Percentiles rank a stretch among this genome's conserved stretches.
Conservation (phyloP, 768 basidiomycete species). For the Russula emetica region DNA sequence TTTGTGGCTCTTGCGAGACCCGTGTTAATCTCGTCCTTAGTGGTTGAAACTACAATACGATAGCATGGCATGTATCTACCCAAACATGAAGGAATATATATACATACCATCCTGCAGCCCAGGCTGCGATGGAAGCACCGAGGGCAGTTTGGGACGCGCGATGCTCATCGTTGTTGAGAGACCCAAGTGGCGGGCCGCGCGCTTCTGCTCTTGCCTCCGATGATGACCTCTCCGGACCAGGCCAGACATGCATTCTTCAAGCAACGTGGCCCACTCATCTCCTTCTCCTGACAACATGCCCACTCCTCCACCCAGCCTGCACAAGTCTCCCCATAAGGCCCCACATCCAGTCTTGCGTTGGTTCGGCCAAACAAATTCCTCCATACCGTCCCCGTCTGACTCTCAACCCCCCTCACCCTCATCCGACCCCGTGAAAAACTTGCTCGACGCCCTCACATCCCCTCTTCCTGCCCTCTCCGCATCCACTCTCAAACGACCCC, state of each 20-base stretch:
- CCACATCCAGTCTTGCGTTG: slow-evolving; percentile 43
- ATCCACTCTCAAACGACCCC: slow-evolving; percentile 29
- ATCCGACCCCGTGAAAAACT: slow-evolving; percentile 34
- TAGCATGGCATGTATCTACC: not conserved
- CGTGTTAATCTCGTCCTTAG: slow-evolving; percentile 53
- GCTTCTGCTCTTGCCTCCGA: not conserved
- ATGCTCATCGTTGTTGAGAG: slow-evolving; percentile 7
- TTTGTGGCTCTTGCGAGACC: slow-evolving; percentile 59
- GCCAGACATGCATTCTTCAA: slow-evolving; percentile 14
- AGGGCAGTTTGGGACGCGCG: slow-evolving; percentile 27
- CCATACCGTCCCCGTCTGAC: slow-evolving; percentile 36
- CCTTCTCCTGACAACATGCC: slow-evolving; percentile 18
- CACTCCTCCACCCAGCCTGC: slow-evolving; percentile 14
- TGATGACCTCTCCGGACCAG: not conserved
- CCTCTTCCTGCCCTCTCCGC: slow-evolving; percentile 33
- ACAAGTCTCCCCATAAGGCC: slow-evolving; percentile 20
- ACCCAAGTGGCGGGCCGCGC: not conserved
- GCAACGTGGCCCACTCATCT: slow-evolving; percentile 9
- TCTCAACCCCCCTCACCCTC: slow-evolving; percentile 14
- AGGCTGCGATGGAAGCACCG: slow-evolving; percentile 26
- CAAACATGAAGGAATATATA: not conserved
- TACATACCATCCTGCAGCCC: slow-evolving; percentile 27
- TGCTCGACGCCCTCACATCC: slow-evolving; percentile 36
- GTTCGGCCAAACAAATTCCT: slow-evolving; percentile 39
- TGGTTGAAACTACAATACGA: slow-evolving; percentile 39